Evolutionary conservation across 139 green algal genomes (phyloP).

Genomic region (Coccomyxa sp.): DNA sequence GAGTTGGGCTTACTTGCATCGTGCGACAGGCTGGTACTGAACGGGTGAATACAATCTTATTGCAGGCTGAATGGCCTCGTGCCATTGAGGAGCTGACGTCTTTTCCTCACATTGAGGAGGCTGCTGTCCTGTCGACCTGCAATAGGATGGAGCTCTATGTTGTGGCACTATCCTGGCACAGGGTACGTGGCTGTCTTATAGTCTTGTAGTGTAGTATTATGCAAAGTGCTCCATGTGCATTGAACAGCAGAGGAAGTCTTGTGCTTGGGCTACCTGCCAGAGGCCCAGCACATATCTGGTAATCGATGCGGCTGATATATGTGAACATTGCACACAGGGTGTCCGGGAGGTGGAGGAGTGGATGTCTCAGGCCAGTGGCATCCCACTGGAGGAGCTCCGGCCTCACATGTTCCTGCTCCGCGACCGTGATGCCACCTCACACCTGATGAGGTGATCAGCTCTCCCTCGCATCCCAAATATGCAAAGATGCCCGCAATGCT

Average conservation of each 20-base stretch:
- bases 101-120: conserved; percentile 98
- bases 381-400: conserved; percentile 89
- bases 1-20: no score
- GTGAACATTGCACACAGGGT: conserved; percentile 2
- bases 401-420: conserved; percentile 94
- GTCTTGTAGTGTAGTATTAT: not conserved
- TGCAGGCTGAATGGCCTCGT: conserved; percentile 82
- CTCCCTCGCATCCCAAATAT: not conserved
- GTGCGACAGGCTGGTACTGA: no score
- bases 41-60: no score
- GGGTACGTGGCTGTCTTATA: conserved; percentile 21
- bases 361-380: conserved; percentile 84
- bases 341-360: conserved; percentile 91
- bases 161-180: conserved; percentile 90
- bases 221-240: not conserved
- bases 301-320: not conserved
- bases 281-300: not conserved
- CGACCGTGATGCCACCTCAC: conserved; percentile 92
- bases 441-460: conserved; percentile 74
- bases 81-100: conserved; percentile 89
- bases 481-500: not conserved
- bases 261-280: not conserved
- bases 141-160: conserved; percentile 99
- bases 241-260: not conserved
- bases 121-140: conserved; percentile 95